Evolutionary conservation across 2,329 filamentous ascomycete species (phyloP).

Genomic region (Claviceps purpurea): DNA sequence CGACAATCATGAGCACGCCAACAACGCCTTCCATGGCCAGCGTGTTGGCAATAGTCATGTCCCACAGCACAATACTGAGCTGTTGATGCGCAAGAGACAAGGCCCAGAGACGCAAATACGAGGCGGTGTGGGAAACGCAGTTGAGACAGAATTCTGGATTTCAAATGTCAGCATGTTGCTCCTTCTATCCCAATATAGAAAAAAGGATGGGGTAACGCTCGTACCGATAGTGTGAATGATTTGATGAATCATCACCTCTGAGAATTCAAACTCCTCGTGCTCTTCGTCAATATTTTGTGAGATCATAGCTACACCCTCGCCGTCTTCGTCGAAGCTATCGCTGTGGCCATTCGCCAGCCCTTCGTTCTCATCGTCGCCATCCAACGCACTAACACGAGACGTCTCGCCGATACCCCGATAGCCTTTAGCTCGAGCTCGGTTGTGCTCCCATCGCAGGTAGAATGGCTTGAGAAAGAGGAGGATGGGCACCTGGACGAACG

Average conservation of each 20-base stretch:
- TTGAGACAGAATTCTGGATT: conserved; percentile 86
- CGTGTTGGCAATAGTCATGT: conserved; percentile 78
- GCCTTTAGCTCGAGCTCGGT: conserved; percentile 71
- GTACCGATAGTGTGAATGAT: conserved; percentile 95
- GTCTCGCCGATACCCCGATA: conserved; percentile 90
- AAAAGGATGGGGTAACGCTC: background rate
- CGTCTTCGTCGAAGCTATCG: conserved; percentile 47
- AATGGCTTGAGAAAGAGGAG: conserved; percentile 91
- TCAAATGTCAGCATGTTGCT: conserved; percentile 15
- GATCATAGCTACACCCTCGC: conserved; percentile 77
- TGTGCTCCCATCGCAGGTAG: conserved; percentile 89
- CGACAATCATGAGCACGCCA: conserved; percentile 69
- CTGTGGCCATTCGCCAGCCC: conserved; percentile 42
- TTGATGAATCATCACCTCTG: conserved; percentile 97
- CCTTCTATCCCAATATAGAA: background rate
- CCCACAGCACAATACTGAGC: conserved; percentile 89
- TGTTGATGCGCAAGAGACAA: conserved; percentile 95
- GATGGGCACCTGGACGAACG: conserved; percentile 75
- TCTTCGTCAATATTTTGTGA: conserved; percentile 74
- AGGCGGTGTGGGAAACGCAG: conserved; percentile 96
- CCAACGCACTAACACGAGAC: conserved; percentile 75
- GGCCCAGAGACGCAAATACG: conserved; percentile 96
- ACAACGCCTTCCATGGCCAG: conserved; percentile 51
- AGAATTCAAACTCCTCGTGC: conserved; percentile 94
- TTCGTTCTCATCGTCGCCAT: conserved; percentile 68